Evolutionary conservation across 2,329 filamentous ascomycete genomes (phyloP).

Genomic region (Aspergillus pseudoglaucus): DNA sequence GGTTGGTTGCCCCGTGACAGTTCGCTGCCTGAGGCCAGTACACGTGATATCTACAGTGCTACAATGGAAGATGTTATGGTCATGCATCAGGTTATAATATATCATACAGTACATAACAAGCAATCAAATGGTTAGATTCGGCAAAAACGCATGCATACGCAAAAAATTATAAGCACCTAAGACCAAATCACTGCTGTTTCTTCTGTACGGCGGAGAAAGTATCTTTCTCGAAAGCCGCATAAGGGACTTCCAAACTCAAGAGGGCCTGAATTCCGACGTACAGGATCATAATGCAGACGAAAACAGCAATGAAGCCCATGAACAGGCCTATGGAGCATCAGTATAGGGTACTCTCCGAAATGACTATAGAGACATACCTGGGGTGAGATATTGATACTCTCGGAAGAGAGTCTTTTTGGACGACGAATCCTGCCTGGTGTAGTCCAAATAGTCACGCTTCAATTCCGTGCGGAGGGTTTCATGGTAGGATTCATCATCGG

Average conservation of each 20-base stretch:
- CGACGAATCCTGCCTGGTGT: conserved; percentile 32
- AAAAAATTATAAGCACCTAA: conserved; percentile 2
- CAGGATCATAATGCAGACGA: conserved; percentile 70
- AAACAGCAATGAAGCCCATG: conserved; percentile 67
- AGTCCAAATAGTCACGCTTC: conserved; percentile 55
- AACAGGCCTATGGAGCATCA: conserved; percentile 62
- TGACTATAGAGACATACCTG: conserved; percentile 53
- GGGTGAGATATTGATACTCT: conserved; percentile 90
- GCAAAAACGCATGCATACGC: not conserved
- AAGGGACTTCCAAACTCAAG: conserved; percentile 76
- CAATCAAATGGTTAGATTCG: not conserved
- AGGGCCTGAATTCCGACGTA: conserved; percentile 72
- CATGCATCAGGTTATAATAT: not conserved
- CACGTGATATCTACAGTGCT: not conserved
- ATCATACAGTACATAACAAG: conserved; percentile 1
- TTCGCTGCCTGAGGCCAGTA: conserved; percentile 4
- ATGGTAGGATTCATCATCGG: conserved; percentile 49
- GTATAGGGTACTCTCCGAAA: not conserved
- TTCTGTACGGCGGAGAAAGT: conserved; percentile 84
- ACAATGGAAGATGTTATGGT: not conserved
- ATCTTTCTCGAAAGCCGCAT: conserved; percentile 94
- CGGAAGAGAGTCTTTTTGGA: conserved; percentile 56
- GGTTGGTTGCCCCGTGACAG: not conserved
- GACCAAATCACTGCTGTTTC: conserved; percentile 55
- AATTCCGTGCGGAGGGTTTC: conserved; percentile 63